A percentile compares a stretch with the other conserved stretches of the same genome.
Evolutionary conservation across 495 filamentous ascomycete genomes (phyloP).

Genomic region (Aspergillus olivimuriae): DNA sequence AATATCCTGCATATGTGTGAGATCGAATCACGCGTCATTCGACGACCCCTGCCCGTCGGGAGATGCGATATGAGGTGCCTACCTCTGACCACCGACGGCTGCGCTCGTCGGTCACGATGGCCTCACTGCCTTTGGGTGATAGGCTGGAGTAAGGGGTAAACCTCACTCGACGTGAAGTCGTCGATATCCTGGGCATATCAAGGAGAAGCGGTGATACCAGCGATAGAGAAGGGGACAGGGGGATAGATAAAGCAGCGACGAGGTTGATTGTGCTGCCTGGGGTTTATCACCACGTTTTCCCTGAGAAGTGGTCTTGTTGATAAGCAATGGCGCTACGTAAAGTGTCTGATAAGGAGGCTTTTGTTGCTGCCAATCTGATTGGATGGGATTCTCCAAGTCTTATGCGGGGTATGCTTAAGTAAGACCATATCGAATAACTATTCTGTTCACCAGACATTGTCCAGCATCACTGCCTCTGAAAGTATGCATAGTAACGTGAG

Average conservation of each 20-base stretch:
- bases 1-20: neutral
- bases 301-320: neutral
- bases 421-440: no score
- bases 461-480: no score
- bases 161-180: constrained; percentile 3
- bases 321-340: constrained; percentile 5
- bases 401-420: no score
- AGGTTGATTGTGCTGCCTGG: neutral
- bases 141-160: constrained; percentile 8
- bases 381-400: no score
- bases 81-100: constrained; percentile 3
- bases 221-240: constrained; percentile 7
- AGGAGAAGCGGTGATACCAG: neutral
- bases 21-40: neutral
- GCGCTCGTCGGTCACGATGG: constrained; percentile 1
- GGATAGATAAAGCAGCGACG: neutral
- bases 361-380: no score
- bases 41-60: no score
- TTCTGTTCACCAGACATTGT: no score
- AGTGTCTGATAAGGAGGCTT: constrained; percentile 1
- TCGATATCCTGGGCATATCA: constrained; percentile 7
- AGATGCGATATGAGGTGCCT: no score
- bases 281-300: constrained; percentile 1
- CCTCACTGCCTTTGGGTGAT: constrained; percentile 8
- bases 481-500: no score